Percentiles rank a stretch among this genome's conserved stretches.
phyloP scores from a whole-genome alignment of 192 early-diverging fungal species.

The Entophlyctis luteolus region DNA sequence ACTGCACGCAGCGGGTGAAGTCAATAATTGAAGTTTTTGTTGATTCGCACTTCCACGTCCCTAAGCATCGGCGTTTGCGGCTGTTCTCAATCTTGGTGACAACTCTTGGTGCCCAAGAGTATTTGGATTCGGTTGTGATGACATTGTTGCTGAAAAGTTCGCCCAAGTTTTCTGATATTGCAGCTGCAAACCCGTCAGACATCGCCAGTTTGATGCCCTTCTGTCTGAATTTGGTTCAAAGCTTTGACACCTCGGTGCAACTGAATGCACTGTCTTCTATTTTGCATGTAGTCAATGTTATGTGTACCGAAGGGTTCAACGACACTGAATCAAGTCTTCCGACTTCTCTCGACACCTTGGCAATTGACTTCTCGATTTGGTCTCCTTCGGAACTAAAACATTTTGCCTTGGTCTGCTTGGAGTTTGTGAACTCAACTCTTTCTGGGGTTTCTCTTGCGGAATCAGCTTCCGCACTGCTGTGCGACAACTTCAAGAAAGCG shows the following conservation, averaged over 20 bases:
- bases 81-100: conserved; percentile 78
- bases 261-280: conserved; percentile 60
- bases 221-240: conserved; percentile 62
- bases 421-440: conserved; percentile 44
- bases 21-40: conserved; percentile 87
- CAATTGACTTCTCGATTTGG: too few species aligned
- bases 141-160: conserved; percentile 68
- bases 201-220: conserved; percentile 70
- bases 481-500: conserved; percentile 51
- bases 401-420: conserved; percentile 58
- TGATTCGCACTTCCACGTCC: conserved; percentile 86
- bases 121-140: conserved; percentile 67
- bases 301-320: conserved; percentile 23
- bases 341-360: too few species aligned
- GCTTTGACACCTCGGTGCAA: conserved; percentile 67
- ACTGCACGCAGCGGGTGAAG: conserved; percentile 47
- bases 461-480: neutral
- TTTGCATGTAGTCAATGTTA: conserved; percentile 28
- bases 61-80: conserved; percentile 81
- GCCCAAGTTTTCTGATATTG: conserved; percentile 49
- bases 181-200: conserved; percentile 44
- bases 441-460: neutral
- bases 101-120: conserved; percentile 73
- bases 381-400: conserved; percentile 59
- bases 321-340: too few species aligned